phyloP scores from a whole-genome alignment of 345 rosid genomes.

The Arabidopsis suecica region DNA sequence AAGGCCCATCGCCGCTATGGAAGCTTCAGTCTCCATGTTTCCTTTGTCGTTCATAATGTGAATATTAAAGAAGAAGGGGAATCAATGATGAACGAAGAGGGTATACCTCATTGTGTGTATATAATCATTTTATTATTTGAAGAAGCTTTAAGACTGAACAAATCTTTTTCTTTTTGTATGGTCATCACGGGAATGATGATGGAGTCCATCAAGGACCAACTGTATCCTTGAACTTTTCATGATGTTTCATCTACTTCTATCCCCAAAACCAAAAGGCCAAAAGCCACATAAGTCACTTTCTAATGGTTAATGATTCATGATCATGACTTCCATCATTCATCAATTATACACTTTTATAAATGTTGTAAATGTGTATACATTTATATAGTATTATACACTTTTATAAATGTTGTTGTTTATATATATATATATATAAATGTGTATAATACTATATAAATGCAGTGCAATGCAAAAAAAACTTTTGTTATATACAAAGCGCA shows the following conservation, averaged over 20 bases:
- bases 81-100: background rate
- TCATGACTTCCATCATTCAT: constrained; percentile 8
- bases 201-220: constrained; percentile 36
- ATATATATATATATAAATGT: too few species aligned
- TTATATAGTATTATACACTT: too few species aligned
- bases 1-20: background rate
- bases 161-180: background rate
- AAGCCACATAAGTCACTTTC: constrained; percentile 10
- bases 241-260: constrained; percentile 30
- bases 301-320: constrained; percentile 25
- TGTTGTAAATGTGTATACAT: too few species aligned
- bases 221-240: constrained; percentile 26
- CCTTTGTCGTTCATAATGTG: constrained; percentile 23
- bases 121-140: constrained; percentile 8
- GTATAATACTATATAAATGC: too few species aligned
- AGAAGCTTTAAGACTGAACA: constrained; percentile 26
- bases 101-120: constrained; percentile 3
- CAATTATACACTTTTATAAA: background rate
- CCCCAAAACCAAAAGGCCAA: too few species aligned
- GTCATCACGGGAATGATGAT: constrained; percentile 38
- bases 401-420: too few species aligned
- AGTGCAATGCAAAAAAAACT: background rate
- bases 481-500: too few species aligned
- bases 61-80: constrained; percentile 3
- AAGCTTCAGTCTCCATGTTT: constrained; percentile 20